Evolutionary conservation across 192 early-diverging fungal species (phyloP).

Genomic region (Umbelopsis sp.): DNA sequence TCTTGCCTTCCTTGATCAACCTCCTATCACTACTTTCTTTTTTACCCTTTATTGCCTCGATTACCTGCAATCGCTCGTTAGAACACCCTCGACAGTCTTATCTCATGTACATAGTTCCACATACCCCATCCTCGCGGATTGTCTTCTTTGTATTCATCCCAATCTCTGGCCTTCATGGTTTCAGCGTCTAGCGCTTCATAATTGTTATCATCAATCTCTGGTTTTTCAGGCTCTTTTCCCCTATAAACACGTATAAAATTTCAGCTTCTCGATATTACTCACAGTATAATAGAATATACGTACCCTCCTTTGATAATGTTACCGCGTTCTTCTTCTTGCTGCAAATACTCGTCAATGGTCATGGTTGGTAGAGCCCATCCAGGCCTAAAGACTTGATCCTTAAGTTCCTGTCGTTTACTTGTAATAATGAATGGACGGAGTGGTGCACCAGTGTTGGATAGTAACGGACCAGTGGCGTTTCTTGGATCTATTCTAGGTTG

Average conservation of each 20-base stretch:
- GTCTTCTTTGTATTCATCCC: conserved; percentile 90
- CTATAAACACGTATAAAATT: conserved; percentile 12
- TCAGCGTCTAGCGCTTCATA: conserved; percentile 81
- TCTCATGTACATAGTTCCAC: background rate
- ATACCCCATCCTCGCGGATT: conserved; percentile 78
- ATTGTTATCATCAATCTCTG: conserved; percentile 77
- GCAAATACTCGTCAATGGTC: conserved; percentile 93
- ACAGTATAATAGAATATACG: conserved; percentile 6
- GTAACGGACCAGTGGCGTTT: conserved; percentile 53
- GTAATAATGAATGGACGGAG: conserved; percentile 91
- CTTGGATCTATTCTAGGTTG: conserved; percentile 8
- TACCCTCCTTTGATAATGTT: conserved; percentile 87
- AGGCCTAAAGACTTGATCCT: conserved; percentile 78
- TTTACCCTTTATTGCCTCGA: conserved; percentile 32
- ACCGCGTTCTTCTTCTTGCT: conserved; percentile 83
- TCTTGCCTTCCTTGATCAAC: no score
- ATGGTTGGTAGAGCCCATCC: conserved; percentile 92
- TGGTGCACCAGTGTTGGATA: conserved; percentile 56
- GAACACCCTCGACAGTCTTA: background rate
- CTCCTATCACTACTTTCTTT: background rate
- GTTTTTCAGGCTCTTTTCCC: conserved; percentile 70
- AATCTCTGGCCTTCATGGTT: conserved; percentile 80
- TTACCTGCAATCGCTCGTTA: background rate
- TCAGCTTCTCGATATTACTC: background rate
- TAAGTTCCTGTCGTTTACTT: conserved; percentile 69